Conservation (phyloP, 2,329 filamentous ascomycete species). For the Fusarium agapanthi region DNA sequence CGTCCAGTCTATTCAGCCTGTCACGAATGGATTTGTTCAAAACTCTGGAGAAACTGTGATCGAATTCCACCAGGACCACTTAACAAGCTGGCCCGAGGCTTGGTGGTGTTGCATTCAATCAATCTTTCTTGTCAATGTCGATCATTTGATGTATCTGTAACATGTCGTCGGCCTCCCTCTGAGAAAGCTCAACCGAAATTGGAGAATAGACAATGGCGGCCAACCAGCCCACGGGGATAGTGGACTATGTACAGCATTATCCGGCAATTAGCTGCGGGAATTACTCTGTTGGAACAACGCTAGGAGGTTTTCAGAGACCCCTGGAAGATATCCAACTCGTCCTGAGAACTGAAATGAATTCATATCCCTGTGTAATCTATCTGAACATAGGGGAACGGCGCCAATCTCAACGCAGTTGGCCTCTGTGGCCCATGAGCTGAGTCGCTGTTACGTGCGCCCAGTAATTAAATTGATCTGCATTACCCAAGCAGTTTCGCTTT, state of each 20-base stretch:
- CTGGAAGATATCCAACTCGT: conserved; percentile 25
- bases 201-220: background rate
- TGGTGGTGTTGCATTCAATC: conserved; percentile 6
- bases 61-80: background rate
- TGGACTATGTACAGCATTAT: background rate
- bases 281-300: background rate
- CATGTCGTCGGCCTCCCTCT: background rate
- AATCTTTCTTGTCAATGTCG: background rate
- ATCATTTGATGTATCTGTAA: conserved; percentile 8
- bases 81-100: background rate
- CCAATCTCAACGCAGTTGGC: conserved; percentile 7
- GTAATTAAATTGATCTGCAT: conserved; percentile 21
- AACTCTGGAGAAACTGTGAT: conserved; percentile 27
- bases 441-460: background rate
- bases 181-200: conserved; percentile 10
- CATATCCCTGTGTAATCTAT: conserved; percentile 17
- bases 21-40: background rate
- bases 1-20: background rate
- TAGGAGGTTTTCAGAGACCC: conserved; percentile 1
- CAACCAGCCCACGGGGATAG: background rate
- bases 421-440: conserved; percentile 12
- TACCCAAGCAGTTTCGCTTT: background rate
- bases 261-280: conserved; percentile 22
- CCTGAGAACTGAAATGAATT: conserved; percentile 31
- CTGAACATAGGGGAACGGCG: conserved; percentile 16